These are phyloP conservation scores for Corynespora cassiicola DNA, from an alignment of 2,329 filamentous ascomycete genomes.

Conservation along the genomic window DNA sequence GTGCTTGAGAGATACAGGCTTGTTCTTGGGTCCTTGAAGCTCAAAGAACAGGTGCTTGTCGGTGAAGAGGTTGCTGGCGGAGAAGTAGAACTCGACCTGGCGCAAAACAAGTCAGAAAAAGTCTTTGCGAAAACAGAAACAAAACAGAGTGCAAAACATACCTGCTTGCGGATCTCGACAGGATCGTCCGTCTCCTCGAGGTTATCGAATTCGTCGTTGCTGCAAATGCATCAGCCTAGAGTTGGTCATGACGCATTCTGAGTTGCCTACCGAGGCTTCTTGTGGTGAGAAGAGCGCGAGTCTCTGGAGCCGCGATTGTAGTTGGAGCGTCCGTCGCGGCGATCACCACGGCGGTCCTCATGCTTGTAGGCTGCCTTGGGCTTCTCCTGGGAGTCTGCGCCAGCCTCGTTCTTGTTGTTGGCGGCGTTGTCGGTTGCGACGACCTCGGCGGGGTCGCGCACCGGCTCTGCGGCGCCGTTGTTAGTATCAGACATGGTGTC, in stretches of 20 bases:
- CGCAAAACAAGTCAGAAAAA: constrained; percentile 22
- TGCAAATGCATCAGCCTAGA: constrained; percentile 16
- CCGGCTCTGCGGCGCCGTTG: constrained; percentile 18
- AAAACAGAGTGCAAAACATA: constrained; percentile 45
- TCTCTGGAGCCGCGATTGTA: constrained; percentile 6
- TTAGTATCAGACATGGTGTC: constrained; percentile 29
- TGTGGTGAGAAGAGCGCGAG: constrained; percentile 13
- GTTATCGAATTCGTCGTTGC: constrained; percentile 41
- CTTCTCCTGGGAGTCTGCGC: constrained; percentile 4
- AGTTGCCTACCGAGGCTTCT: too few species aligned
- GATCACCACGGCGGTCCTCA: constrained; percentile 1
- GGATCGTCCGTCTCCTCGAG: constrained; percentile 79
- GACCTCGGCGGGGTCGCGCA: constrained; percentile 25
- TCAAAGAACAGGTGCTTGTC: constrained; percentile 87
- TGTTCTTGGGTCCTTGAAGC: constrained; percentile 80
- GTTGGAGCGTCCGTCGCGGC: constrained; percentile 9
- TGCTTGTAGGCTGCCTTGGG: constrained; percentile 1
- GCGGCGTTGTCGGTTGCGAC: constrained; percentile 14
- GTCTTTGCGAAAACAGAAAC: neutral
- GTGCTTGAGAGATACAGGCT: constrained; percentile 77
- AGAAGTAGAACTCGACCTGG: constrained; percentile 95
- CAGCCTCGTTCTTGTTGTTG: constrained; percentile 5
- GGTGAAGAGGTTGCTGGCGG: constrained; percentile 84
- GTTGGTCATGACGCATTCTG: too few species aligned
- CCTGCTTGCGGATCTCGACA: constrained; percentile 82